Evolutionary conservation across 495 filamentous ascomycete genomes (phyloP).

Genomic region (Hypoxylon fuscum): DNA sequence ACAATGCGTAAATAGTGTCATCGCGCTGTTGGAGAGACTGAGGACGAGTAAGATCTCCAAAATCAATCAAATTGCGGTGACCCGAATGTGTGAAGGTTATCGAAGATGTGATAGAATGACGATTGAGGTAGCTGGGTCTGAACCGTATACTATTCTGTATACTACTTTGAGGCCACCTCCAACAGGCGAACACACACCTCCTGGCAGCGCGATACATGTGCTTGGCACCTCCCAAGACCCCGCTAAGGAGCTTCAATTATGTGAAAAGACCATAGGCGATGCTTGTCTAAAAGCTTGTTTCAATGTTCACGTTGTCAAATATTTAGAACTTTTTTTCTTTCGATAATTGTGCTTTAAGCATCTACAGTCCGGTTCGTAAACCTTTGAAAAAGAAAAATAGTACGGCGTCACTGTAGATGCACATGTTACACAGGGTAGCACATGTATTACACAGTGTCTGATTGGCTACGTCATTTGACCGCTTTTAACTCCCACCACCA

Average conservation of each 20-base stretch:
- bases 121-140: conserved; percentile 5
- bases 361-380: no score
- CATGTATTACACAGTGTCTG: conserved; percentile 4
- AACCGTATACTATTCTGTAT: conserved; percentile 5
- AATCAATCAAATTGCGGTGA: background rate
- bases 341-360: no score
- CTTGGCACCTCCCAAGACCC: conserved; percentile 13
- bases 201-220: conserved; percentile 40
- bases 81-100: background rate
- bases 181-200: conserved; percentile 32
- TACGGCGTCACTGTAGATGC: no score
- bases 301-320: background rate
- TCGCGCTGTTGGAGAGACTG: conserved; percentile 30
- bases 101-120: conserved; percentile 8
- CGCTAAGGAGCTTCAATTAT: conserved; percentile 17
- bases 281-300: background rate
- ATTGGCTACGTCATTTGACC: conserved; percentile 23
- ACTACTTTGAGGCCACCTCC: conserved; percentile 16
- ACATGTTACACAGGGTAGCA: no score
- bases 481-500: conserved; percentile 11
- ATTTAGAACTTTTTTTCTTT: no score
- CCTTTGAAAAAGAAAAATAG: no score
- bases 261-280: conserved; percentile 13
- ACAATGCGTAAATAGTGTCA: conserved; percentile 90
- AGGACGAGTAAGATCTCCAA: background rate